Evolutionary conservation across 306 rosid species (phyloP), one percentile per base, ranked within the genome.

Genomic region (Lablab purpureus): DNA sequence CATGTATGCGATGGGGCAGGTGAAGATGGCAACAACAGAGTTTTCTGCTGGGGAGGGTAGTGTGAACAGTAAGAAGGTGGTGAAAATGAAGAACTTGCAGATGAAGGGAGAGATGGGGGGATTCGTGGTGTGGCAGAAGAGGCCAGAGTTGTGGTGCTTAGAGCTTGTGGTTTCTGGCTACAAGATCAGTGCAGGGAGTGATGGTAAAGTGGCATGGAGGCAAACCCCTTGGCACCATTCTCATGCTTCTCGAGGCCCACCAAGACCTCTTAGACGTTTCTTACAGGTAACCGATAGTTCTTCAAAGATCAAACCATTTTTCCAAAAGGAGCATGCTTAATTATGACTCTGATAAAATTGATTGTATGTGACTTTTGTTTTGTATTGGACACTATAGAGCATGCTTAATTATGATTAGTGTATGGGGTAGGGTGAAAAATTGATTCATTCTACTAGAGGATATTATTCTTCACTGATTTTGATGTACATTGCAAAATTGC

Each of bases 211-310:
- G 51, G 97, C 98, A 17, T 94, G 98, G 98, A 88, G 98, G 47
- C 98, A 92, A 69, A 94, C 98, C 37, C 98, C 98, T 2, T 94
- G 97, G 97, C 97, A 94, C 87, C 98, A 94, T 67, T 92, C 98
- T 45, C 98, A 94, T 66, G 98, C 98, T 65, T 92, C 98, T 58
- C 89, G 98, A 0, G 98, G 98, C 43, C 97, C 98, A 6, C 98
- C 97, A 32, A 87, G 97, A 13, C 98, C 97, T 45, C 92, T 94
- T 15, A 36, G 98, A 22, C 97, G 98, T 17, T 90, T 92, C 74
- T 71, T 94, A 43, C 98, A 92, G 97, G 98, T 91, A 71, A 43
- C 15, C 1, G 5, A 12, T 46, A 43, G 19, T 75, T 46, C 46
- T 63, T 63, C 4, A 63, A 28, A 36, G 19, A 5, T 2, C 2